These are phyloP conservation scores for Abortiporus biennis DNA, from an alignment of 1,284 basidiomycete genomes.

Conservation along the genomic window DNA sequence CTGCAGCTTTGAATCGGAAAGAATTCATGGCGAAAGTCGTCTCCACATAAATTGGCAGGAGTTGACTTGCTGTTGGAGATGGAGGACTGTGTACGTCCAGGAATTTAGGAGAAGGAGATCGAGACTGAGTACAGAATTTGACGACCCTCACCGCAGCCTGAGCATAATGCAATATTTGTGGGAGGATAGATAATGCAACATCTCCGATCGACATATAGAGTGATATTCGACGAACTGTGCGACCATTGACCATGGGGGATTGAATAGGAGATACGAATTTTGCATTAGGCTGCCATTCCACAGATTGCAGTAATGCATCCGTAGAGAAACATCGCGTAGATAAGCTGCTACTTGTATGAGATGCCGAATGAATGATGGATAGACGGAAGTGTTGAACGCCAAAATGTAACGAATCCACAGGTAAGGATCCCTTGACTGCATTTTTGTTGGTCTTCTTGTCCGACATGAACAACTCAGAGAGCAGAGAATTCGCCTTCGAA, in stretches of 20 bases:
- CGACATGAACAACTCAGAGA: background rate
- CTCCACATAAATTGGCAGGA: conserved; percentile 15
- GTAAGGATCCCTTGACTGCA: too few relatives aligned
- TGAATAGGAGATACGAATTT: conserved; percentile 1
- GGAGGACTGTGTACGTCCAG: too few relatives aligned
- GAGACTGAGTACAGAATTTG: too few relatives aligned
- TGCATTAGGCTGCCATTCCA: background rate
- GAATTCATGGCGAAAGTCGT: conserved; percentile 18
- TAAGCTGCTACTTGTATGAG: conserved; percentile 2
- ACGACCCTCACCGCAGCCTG: too few relatives aligned
- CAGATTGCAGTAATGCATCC: too few relatives aligned
- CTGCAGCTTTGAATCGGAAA: conserved; percentile 48
- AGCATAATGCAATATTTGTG: conserved; percentile 57
- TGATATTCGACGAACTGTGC: conserved; percentile 1
- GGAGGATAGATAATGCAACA: conserved; percentile 43
- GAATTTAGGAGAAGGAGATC: too few relatives aligned
- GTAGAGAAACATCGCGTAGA: too few relatives aligned
- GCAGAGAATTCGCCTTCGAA: conserved; percentile 3
- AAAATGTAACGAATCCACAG: too few relatives aligned
- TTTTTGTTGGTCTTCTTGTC: too few relatives aligned
- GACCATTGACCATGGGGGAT: conserved; percentile 4
- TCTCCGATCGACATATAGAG: conserved; percentile 36
- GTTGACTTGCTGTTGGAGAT: too few relatives aligned
- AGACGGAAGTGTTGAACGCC: too few relatives aligned
- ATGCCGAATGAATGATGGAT: too few relatives aligned